Evolutionary conservation across 2,329 filamentous ascomycete species (phyloP), one percentile per base, ranked within the genome.

Genomic region (Huntiella abstrusa): DNA sequence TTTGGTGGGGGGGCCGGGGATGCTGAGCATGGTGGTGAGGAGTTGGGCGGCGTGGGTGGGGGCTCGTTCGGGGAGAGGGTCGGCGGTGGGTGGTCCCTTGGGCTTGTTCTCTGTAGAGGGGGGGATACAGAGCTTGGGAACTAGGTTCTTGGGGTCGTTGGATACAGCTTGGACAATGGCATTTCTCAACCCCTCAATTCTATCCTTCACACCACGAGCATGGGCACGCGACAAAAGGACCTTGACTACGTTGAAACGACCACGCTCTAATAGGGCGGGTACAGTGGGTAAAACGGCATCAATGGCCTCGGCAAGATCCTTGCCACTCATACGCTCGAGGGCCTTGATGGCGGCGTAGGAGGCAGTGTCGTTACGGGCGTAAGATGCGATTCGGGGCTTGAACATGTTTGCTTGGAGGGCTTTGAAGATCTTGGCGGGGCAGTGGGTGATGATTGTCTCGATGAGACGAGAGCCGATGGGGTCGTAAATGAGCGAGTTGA

Each of bases 351-450:
- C 84, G 1, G 92, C 82, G 56, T 94, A 96, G 17, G 77, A 81
- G 4, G 91, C 86, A 42, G 87, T 82, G 55, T 93, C 87, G 58
- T 96, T 96, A 49, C 86, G 80, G 4, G 88, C 75, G 49, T 94
- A 72, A 35, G 76, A 82, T 16, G 78, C 77, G 55, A 96, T 81
- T 19, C 85, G 75, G 11, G 81, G 77, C 51, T 79, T 80, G 60
- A 96, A 82, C 52, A 86, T 75, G 53, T 80, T 77, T 49, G 72
- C 75, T 62, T 92, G 88, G 4, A 98, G 69, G 11, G 76, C 73
- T 61, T 94, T 95, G 73, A 96, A 98, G 33, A 86, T 64, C 62
- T 91, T 94, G 38, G 83, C 86, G 0, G 91, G 86, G 12, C 80
- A 76, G 57, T 81, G 72, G 19, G 77, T 73, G 52, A 95, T 74